Evolutionary conservation across 768 basidiomycete genomes (phyloP).

Genomic region (Pisolithus marmoratus): DNA sequence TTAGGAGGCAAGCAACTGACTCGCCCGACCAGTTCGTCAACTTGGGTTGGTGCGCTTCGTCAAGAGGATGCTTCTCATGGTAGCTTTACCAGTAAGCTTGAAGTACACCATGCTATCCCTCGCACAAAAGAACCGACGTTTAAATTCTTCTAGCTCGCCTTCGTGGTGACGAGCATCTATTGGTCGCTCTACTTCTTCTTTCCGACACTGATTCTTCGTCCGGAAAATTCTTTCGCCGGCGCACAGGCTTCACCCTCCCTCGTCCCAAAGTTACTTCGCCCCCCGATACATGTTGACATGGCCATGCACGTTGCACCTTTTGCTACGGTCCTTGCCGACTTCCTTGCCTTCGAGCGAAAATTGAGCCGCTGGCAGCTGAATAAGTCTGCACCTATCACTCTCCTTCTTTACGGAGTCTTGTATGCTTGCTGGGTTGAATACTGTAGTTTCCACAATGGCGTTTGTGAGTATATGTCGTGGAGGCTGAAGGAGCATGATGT

Average conservation of each 20-base stretch:
- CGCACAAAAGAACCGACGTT: background rate
- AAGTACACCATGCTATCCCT: slow-evolving; percentile 3
- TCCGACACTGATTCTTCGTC: slow-evolving; percentile 53
- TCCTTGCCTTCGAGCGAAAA: slow-evolving; percentile 57
- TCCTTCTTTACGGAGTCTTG: slow-evolving; percentile 31
- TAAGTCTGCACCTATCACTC: slow-evolving; percentile 11
- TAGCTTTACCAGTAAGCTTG: slow-evolving; percentile 54
- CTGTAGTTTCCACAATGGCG: slow-evolving; percentile 54
- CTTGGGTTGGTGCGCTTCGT: slow-evolving; percentile 25
- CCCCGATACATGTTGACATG: slow-evolving; percentile 55
- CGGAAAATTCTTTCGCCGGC: background rate
- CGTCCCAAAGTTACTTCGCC: slow-evolving; percentile 21
- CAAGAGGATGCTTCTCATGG: slow-evolving; percentile 56
- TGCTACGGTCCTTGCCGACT: slow-evolving; percentile 55
- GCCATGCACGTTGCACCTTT: slow-evolving; percentile 63
- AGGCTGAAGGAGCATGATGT: background rate
- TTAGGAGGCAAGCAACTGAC: background rate
- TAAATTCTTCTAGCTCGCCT: slow-evolving; percentile 27
- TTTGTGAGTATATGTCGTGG: slow-evolving; percentile 41
- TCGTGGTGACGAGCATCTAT: slow-evolving; percentile 56
- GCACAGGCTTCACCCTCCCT: background rate
- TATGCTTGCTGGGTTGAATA: slow-evolving; percentile 68
- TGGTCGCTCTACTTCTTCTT: slow-evolving; percentile 55
- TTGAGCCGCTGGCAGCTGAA: slow-evolving; percentile 30
- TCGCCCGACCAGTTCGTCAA: slow-evolving; percentile 1